Conservation (phyloP, 192 early-diverging fungal genomes). For the Oehlia diaphana region DNA sequence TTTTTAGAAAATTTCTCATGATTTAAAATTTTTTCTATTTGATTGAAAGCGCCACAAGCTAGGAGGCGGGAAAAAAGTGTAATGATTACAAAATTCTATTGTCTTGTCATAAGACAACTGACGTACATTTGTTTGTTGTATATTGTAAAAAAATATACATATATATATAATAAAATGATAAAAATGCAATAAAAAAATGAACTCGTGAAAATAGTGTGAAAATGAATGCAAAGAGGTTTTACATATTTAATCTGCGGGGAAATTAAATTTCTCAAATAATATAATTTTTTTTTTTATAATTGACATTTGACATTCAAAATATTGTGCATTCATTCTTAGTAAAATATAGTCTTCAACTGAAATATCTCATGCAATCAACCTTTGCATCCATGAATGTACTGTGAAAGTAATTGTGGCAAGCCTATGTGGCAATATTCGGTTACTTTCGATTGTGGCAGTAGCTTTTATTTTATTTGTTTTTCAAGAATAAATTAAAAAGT, state of each 20-base stretch:
- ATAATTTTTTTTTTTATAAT: background rate
- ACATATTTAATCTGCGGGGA: background rate
- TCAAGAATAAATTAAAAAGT: too few species aligned
- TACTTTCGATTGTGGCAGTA: background rate
- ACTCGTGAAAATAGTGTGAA: conserved; percentile 25
- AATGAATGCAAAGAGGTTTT: background rate
- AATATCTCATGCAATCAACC: background rate
- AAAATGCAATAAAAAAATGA: background rate
- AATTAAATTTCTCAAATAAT: background rate
- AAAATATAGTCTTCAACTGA: background rate
- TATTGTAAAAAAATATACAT: conserved; percentile 1
- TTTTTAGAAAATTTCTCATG: background rate
- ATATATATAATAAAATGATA: background rate
- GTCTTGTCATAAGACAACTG: background rate
- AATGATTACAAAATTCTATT: background rate
- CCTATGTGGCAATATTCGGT: background rate
- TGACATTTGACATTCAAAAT: background rate
- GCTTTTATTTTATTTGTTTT: background rate
- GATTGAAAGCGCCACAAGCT: background rate
- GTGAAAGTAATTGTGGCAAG: background rate
- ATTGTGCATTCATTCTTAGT: background rate
- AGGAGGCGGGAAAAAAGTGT: background rate
- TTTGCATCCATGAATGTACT: background rate
- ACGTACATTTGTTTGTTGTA: background rate
- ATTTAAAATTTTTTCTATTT: background rate